Evolutionary conservation across 2,329 filamentous ascomycete genomes (phyloP), one percentile per base, ranked within the genome.

Genomic region (Aspergillus quadrilineatus): DNA sequence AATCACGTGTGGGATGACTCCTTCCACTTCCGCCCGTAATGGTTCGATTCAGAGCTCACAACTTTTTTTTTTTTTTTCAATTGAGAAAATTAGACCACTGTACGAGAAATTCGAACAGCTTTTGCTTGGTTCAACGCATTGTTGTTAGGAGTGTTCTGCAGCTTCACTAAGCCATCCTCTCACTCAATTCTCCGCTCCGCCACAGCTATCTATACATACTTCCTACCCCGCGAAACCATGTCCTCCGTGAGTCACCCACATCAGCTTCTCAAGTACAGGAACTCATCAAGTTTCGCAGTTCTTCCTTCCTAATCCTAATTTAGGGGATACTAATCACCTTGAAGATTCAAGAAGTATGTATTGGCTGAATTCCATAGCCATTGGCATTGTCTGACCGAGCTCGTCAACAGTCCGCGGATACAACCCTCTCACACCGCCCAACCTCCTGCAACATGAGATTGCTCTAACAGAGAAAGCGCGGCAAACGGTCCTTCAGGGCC

Each of bases 391-490:
- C 12, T 41, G 46, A 56, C 46, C 51, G 26, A 28, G 44, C 52
- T 57, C 37, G 42, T 58, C 26, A 39, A 50, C 62, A 90, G 88
- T 92, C 75, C 88, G 89, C 61, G 93, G 93, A 67, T 93, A 95
- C 83, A 96, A 96, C 73, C 93, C 90, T 67, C 81, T 99, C 64
- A 97, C 91, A 12, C 87, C 94, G 6, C 94, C 94, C 60, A 90
- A 96, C 70, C 86, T 99, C 62, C 90, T 99, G 59, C 93, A 97
- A 76, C 89, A 93, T 81, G 92, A 97, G 75, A 93, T 99, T 68
- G 79, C 83, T 39, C 65, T 75, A 65, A 75, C 76, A 28, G 67
- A 75, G 4, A 67, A 68, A 39, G 76, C 77, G n/a, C 68, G 67
- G 54, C 58, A 74, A 60, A 85, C 84, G 4, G 85, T 88, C 36